These are phyloP conservation scores for Suillus decipiens DNA, from an alignment of 768 basidiomycete genomes.

Conservation along the genomic window DNA sequence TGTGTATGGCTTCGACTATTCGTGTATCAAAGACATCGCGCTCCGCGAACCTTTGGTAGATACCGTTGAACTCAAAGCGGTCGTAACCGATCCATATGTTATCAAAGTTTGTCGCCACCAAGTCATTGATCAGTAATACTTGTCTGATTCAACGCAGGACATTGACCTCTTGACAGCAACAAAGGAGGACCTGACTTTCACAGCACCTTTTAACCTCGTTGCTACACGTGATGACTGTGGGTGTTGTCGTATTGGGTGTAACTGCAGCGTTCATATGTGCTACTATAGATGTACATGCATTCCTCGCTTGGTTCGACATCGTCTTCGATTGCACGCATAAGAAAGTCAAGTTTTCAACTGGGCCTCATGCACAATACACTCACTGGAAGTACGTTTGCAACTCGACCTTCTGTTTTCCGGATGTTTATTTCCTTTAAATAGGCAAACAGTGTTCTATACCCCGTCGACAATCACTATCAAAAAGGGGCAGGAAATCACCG, in stretches of 20 bases:
- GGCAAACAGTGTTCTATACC: constrained; percentile 99
- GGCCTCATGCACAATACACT: constrained; percentile 95
- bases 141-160: constrained; percentile 49
- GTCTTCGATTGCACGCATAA: constrained; percentile 95
- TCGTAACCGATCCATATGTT: constrained; percentile 89
- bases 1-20: constrained; percentile 99
- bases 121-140: background rate
- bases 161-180: constrained; percentile 89
- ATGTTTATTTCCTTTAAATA: constrained; percentile 26
- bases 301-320: constrained; percentile 99
- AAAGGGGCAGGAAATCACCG: constrained; percentile 72
- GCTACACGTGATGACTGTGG: constrained; percentile 91
- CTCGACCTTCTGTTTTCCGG: background rate
- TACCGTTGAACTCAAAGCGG: constrained; percentile 96
- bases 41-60: constrained; percentile 95
- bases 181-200: constrained; percentile 94
- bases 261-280: constrained; percentile 8
- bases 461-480: constrained; percentile 70
- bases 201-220: constrained; percentile 72
- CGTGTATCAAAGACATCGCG: constrained; percentile 99
- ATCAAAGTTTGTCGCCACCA: constrained; percentile 65
- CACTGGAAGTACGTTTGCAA: constrained; percentile 83
- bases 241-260: constrained; percentile 28
- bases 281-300: constrained; percentile 85
- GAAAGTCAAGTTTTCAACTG: constrained; percentile 93